Conservation (phyloP, 495 filamentous ascomycete species). For the Penicillium cinerascens region DNA sequence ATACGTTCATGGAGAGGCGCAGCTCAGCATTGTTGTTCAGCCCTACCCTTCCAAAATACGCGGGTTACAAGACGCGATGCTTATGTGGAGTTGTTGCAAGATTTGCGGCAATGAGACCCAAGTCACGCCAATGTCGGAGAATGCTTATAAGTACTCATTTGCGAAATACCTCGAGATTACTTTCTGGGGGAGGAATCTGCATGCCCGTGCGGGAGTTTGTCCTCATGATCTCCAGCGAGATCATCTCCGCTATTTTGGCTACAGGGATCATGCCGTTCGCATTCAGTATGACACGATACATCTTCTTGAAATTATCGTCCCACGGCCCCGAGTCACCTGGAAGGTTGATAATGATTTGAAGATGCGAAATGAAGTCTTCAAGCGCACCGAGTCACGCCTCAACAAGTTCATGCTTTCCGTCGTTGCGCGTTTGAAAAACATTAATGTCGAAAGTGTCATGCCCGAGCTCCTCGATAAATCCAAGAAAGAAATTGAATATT, state of each 20-base stretch:
- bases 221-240: conserved; percentile 90
- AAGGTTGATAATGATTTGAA: conserved; percentile 91
- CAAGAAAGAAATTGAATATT: conserved; percentile 70
- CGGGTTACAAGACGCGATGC: conserved; percentile 72
- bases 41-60: conserved; percentile 65
- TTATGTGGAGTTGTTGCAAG: conserved; percentile 98
- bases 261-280: conserved; percentile 76
- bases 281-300: conserved; percentile 91
- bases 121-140: conserved; percentile 88
- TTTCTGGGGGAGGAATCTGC: conserved; percentile 87
- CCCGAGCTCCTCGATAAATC: conserved; percentile 80
- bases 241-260: conserved; percentile 88
- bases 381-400: conserved; percentile 72
- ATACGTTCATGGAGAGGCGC: conserved; percentile 94
- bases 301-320: conserved; percentile 93
- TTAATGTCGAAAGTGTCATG: conserved; percentile 85
- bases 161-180: conserved; percentile 96
- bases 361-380: conserved; percentile 88
- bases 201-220: conserved; percentile 76
- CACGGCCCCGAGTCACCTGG: conserved; percentile 86
- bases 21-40: conserved; percentile 84
- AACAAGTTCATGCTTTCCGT: conserved; percentile 85
- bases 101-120: conserved; percentile 85
- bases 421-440: conserved; percentile 74
- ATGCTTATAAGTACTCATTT: conserved; percentile 98